phyloP scores from a whole-genome alignment of 768 basidiomycete genomes.

The Mycena haematopus region DNA sequence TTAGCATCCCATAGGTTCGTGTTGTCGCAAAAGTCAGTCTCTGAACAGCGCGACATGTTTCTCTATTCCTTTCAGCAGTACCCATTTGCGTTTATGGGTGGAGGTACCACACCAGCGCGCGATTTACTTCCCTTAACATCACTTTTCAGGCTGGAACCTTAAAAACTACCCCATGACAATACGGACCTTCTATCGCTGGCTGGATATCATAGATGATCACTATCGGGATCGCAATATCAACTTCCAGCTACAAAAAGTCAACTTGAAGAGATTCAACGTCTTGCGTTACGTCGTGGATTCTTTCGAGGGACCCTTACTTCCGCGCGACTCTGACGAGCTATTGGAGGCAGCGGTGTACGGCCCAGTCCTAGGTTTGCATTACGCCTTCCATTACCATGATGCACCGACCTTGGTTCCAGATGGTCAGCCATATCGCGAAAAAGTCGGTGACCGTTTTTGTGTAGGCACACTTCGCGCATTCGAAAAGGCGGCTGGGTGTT shows the following conservation, averaged over 20 bases:
- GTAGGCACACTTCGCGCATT: background rate
- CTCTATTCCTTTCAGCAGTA: background rate
- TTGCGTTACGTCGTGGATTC: slow-evolving; percentile 3
- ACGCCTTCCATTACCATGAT: background rate
- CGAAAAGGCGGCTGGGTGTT: background rate
- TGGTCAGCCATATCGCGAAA: slow-evolving; percentile 1
- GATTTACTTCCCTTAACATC: background rate
- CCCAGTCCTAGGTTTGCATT: background rate
- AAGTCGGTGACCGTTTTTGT: background rate
- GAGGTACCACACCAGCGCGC: background rate
- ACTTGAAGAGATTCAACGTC: background rate
- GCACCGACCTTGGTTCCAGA: background rate
- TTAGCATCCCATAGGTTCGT: background rate
- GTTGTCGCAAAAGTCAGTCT: background rate
- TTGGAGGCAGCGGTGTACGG: slow-evolving; percentile 9
- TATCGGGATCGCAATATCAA: background rate
- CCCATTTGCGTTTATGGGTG: background rate
- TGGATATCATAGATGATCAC: slow-evolving; percentile 3
- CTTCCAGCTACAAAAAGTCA: background rate
- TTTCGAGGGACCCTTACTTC: background rate
- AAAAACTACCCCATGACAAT: background rate
- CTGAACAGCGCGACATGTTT: background rate
- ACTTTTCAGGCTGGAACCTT: slow-evolving; percentile 6
- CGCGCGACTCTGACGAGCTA: slow-evolving; percentile 9
- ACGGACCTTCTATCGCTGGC: slow-evolving; percentile 15